Percentiles rank a stretch among this genome's conserved stretches.
Conservation (phyloP, 2,329 filamentous ascomycete genomes). For the Lasiodiplodia sp. region DNA sequence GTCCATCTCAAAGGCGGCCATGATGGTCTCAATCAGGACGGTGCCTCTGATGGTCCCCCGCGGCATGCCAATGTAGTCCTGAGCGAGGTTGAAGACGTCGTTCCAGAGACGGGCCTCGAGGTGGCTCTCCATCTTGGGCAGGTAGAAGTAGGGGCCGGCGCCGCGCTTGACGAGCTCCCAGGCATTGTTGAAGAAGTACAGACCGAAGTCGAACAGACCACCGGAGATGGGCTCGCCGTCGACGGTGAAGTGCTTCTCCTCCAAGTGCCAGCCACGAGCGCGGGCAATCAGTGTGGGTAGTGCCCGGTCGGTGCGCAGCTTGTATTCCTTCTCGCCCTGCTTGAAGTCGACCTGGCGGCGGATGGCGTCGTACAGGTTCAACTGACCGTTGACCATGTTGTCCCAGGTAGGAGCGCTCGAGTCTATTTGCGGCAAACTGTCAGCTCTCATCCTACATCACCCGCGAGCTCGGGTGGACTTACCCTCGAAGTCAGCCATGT, state of each 20-base stretch:
- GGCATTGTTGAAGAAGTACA: conserved; percentile 99
- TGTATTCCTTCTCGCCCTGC: conserved; percentile 94
- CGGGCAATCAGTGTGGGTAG: conserved; percentile 92
- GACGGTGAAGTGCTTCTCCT: conserved; percentile 97
- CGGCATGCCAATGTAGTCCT: conserved; percentile 89
- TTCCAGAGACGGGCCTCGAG: conserved; percentile 98
- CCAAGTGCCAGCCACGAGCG: conserved; percentile 95
- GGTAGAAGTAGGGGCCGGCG: conserved; percentile 94
- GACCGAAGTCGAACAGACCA: conserved; percentile 92
- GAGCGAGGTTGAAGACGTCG: conserved; percentile 93
- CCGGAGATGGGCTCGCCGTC: conserved; percentile 95
- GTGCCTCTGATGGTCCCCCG: conserved; percentile 94
- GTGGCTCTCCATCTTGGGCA: conserved; percentile 98
- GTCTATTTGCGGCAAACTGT: conserved; percentile 61
- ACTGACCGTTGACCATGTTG: conserved; percentile 98
- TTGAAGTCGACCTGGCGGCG: conserved; percentile 96
- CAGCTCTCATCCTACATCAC: conserved; percentile 1
- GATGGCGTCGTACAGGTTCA: conserved; percentile 96
- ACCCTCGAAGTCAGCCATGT: conserved; percentile 99
- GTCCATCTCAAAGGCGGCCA: conserved; percentile 99
- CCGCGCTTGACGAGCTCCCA: conserved; percentile 84
- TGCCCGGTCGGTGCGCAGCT: conserved; percentile 87
- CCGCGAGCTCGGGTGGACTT: conserved; percentile 41
- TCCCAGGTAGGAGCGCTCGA: conserved; percentile 97
- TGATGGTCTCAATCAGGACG: conserved; percentile 96